Evolutionary conservation across 805 yeast genomes (phyloP), one percentile per base, ranked within the genome.

Genomic region (Barnettozyma vustinii): DNA sequence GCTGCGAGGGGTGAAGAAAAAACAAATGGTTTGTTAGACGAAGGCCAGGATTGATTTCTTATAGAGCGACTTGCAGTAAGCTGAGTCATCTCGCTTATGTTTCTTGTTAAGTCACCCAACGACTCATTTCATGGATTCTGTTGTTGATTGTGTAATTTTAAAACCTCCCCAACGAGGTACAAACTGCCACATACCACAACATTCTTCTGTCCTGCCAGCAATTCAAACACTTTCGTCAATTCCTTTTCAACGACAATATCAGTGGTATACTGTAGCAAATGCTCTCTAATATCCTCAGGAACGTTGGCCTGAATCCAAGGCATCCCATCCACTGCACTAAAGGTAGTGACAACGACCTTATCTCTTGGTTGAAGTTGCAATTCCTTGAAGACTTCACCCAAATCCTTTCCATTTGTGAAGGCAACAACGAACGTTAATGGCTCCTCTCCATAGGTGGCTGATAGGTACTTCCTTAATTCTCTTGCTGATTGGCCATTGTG

Each of bases 401-500:
- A 60, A 16, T 80, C 75, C 60, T 94, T 86, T 0, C 96, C 94
- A 39, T 73, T 67, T 1, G 97, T 87, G 37, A 90, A 76, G 0
- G 89, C 96, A 40, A 89, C 64, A 0, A 92, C 72, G 64, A 84
- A 88, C 0, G 54, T 76, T 67, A 52, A 52, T 2, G 59, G 55
- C 1, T 40, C 19, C 1, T 26, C 37, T 1, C 64, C 59, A 37
- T 59, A 51, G 1, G 49, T 40, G 1, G 50, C 36, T 6, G 71
- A 64, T 2, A 90, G 65, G 60, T 72, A 88, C 37, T 72, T 72
- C 0, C 75, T 76, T 27, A 94, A 69, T 58, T 85, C 88, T n/a
- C 68, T 65, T 0, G 97, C 94, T 0, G 97, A 96, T 51, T 83
- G 80, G 6, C 80, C 81, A 62, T 94, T 94, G 63, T 94, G 98